phyloP scores from a whole-genome alignment of 2,329 filamentous ascomycete genomes.

The Trichophyton benhamiae region DNA sequence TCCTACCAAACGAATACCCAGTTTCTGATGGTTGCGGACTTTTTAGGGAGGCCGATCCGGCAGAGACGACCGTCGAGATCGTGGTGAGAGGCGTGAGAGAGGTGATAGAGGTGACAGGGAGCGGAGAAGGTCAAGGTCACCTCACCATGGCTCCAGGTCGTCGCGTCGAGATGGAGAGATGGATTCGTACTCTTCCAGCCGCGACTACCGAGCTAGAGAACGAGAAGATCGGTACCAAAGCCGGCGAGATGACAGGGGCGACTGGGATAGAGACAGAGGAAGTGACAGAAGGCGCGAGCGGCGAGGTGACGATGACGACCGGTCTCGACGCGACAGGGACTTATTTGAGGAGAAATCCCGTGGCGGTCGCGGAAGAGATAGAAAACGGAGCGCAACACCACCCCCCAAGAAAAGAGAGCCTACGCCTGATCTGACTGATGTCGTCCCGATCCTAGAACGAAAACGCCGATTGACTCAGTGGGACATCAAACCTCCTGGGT shows the following conservation, averaged over 20 bases:
- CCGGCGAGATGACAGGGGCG: slow-evolving; percentile 54
- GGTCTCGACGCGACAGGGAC: slow-evolving; percentile 44
- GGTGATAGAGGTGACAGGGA: slow-evolving; percentile 41
- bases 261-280: slow-evolving; percentile 62
- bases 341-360: slow-evolving; percentile 51
- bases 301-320: slow-evolving; percentile 51
- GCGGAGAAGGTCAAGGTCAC: slow-evolving; percentile 74
- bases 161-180: slow-evolving; percentile 60
- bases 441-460: slow-evolving; percentile 69
- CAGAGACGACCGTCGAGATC: slow-evolving; percentile 30
- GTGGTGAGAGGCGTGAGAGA: slow-evolving; percentile 34
- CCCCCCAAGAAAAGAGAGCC: slow-evolving; percentile 86
- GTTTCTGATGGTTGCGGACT: slow-evolving; percentile 16
- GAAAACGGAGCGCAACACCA: slow-evolving; percentile 64
- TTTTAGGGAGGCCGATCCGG: slow-evolving; percentile 37
- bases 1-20: slow-evolving; percentile 16
- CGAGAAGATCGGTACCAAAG: slow-evolving; percentile 82
- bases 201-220: slow-evolving; percentile 83
- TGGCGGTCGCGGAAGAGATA: slow-evolving; percentile 33
- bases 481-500: slow-evolving; percentile 98
- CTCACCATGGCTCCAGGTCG: slow-evolving; percentile 55
- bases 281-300: slow-evolving; percentile 46
- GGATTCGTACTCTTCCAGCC: slow-evolving; percentile 85
- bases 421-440: slow-evolving; percentile 83
- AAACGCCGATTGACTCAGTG: slow-evolving; percentile 93